Evolutionary conservation across 2,329 filamentous ascomycete genomes (phyloP).

Genomic region (Cladosporium austrohemisphaericum): DNA sequence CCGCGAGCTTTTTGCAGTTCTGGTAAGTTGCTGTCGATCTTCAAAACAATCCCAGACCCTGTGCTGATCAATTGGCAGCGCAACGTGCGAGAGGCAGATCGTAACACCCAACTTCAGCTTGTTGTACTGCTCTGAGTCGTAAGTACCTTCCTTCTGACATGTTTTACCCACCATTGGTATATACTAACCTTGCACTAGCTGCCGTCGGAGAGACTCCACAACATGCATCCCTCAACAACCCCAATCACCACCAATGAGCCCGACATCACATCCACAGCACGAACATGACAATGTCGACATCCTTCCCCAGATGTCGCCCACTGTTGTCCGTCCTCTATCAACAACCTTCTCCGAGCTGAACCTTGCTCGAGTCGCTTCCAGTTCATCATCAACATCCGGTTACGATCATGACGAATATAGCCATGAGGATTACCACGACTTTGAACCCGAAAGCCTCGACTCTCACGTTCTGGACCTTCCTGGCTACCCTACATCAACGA

Average conservation of each 20-base stretch:
- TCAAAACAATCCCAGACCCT: not conserved
- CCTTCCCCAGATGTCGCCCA: conserved; percentile 46
- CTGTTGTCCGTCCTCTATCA: conserved; percentile 34
- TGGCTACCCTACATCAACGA: conserved; percentile 10
- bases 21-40: conserved; percentile 39
- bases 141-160: conserved; percentile 28
- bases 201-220: conserved; percentile 44
- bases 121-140: conserved; percentile 64
- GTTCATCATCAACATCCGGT: not conserved
- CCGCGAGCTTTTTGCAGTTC: conserved; percentile 53
- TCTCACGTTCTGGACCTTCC: conserved; percentile 9
- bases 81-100: conserved; percentile 64
- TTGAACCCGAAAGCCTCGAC: conserved; percentile 1
- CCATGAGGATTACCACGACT: conserved; percentile 11
- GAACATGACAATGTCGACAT: conserved; percentile 36
- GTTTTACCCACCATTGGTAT: conserved; percentile 13
- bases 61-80: conserved; percentile 39
- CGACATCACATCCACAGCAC: conserved; percentile 24
- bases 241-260: conserved; percentile 29
- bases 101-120: conserved; percentile 57
- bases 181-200: conserved; percentile 32
- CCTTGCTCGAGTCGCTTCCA: conserved; percentile 64
- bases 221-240: conserved; percentile 19
- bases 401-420: not conserved
- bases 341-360: conserved; percentile 42